A percentile compares a stretch with the other conserved stretches of the same genome.
phyloP scores from a whole-genome alignment of 1,284 basidiomycete species.

The Pyrrhoderma lamaoense region DNA sequence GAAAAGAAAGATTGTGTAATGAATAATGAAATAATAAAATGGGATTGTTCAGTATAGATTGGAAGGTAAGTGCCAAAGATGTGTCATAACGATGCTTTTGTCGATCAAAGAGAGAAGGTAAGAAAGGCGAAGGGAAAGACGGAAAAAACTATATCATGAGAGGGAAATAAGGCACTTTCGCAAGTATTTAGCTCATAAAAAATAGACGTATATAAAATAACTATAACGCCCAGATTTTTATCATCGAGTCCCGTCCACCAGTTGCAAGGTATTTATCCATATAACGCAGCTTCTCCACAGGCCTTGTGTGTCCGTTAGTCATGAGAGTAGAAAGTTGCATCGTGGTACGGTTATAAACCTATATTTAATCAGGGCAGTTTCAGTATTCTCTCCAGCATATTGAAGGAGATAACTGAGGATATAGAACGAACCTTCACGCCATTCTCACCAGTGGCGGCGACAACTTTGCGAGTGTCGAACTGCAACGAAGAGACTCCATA shows the following conservation, averaged over 20 bases:
- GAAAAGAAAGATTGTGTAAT: too few relatives aligned
- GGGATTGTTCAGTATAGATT: too few relatives aligned
- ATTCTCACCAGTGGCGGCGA: constrained; percentile 92
- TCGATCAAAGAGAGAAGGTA: too few relatives aligned
- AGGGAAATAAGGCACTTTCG: too few relatives aligned
- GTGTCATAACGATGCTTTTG: too few relatives aligned
- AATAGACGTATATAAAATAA: not conserved
- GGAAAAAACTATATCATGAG: too few relatives aligned
- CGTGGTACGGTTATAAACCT: constrained; percentile 95
- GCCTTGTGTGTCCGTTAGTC: constrained; percentile 88
- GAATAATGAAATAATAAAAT: too few relatives aligned
- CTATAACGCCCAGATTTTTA: constrained; percentile 96
- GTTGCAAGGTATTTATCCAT: constrained; percentile 95
- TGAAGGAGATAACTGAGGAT: not conserved
- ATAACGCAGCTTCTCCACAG: constrained; percentile 87
- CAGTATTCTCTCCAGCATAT: too few relatives aligned
- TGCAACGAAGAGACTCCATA: constrained; percentile 88
- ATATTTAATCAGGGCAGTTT: too few relatives aligned
- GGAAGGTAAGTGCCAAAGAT: too few relatives aligned
- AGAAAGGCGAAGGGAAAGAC: too few relatives aligned
- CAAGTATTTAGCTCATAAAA: too few relatives aligned
- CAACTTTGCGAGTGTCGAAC: constrained; percentile 91
- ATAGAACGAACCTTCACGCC: constrained; percentile 67
- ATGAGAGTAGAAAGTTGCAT: constrained; percentile 79
- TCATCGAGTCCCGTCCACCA: constrained; percentile 79